phyloP scores from a whole-genome alignment of 164 flowering plant species.

The Macadamia integrifolia region DNA sequence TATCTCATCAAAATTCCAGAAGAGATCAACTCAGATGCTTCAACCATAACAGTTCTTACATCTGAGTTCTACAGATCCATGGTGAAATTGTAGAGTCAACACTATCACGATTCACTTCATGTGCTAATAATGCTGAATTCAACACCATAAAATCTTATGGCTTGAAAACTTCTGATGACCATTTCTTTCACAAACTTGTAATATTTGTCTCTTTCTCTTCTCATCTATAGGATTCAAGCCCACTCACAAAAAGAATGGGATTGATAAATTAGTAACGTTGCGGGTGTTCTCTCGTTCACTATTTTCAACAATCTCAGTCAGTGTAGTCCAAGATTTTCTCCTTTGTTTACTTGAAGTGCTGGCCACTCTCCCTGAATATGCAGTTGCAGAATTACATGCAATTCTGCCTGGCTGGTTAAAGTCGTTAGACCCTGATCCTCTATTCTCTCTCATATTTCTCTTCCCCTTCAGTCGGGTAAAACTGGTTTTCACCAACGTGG shows the following conservation, averaged over 20 bases:
- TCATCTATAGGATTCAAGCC: too few species aligned
- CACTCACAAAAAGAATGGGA: constrained; percentile 37
- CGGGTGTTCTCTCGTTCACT: constrained; percentile 16
- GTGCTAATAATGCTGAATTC: too few species aligned
- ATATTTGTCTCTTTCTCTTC: too few species aligned
- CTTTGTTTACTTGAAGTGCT: constrained; percentile 30
- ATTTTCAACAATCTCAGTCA: constrained; percentile 53
- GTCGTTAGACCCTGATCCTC: constrained; percentile 26
- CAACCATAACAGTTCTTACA: too few species aligned
- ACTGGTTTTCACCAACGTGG: constrained; percentile 22
- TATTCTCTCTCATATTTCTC: constrained; percentile 40
- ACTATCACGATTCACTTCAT: too few species aligned
- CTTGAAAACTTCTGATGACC: too few species aligned
- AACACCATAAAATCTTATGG: too few species aligned
- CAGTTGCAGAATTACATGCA: constrained; percentile 15
- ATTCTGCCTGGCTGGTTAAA: constrained; percentile 18
- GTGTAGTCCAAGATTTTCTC: constrained; percentile 55
- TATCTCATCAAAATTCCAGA: too few species aligned
- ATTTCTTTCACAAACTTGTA: too few species aligned
- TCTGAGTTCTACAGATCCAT: too few species aligned
- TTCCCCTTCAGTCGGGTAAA: constrained; percentile 34
- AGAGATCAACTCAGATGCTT: too few species aligned
- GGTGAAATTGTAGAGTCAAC: too few species aligned
- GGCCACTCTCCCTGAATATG: constrained; percentile 18
- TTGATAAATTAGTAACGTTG: constrained; percentile 25